Conservation (phyloP, 441 rosid species). For the Erysimum cheiri region DNA sequence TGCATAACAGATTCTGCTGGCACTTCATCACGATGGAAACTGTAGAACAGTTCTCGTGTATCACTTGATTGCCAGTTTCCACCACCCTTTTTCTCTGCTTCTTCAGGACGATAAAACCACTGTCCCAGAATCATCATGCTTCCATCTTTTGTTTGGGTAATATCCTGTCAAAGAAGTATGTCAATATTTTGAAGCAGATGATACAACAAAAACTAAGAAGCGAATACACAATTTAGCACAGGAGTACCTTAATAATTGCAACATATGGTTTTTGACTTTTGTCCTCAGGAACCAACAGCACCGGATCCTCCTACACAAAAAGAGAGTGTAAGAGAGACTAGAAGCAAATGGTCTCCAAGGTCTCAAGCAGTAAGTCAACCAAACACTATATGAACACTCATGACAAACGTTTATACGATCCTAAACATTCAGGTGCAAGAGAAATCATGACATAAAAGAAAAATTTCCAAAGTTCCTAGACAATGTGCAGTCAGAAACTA, state of each 20-base stretch:
- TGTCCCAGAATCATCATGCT: slow-evolving; percentile 86
- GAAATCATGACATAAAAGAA: neutral
- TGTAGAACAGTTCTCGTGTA: slow-evolving; percentile 83
- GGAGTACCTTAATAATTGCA: slow-evolving; percentile 84
- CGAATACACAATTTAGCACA: slow-evolving; percentile 7
- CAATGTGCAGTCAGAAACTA: neutral
- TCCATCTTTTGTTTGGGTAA: slow-evolving; percentile 62
- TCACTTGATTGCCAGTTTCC: slow-evolving; percentile 88
- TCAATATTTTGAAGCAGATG: neutral
- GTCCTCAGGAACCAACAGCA: slow-evolving; percentile 77
- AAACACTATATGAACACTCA: slow-evolving; percentile 8
- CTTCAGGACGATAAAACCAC: slow-evolving; percentile 97
- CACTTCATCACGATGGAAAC: slow-evolving; percentile 91
- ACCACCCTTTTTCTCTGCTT: slow-evolving; percentile 87
- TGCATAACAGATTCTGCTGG: slow-evolving; percentile 98
- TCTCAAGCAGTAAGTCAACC: slow-evolving; percentile 14
- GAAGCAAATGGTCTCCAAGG: slow-evolving; percentile 3
- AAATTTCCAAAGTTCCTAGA: neutral
- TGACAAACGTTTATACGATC: neutral
- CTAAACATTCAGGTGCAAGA: slow-evolving; percentile 7
- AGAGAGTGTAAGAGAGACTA: neutral
- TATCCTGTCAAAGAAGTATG: slow-evolving; percentile 58
- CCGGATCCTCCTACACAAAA: slow-evolving; percentile 81
- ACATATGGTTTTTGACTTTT: slow-evolving; percentile 76
- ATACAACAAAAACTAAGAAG: slow-evolving; percentile 16